A percentile compares a stretch with the other conserved stretches of the same genome.
Conservation (phyloP, 2,329 filamentous ascomycete species). For the Sporothrix protearum region DNA sequence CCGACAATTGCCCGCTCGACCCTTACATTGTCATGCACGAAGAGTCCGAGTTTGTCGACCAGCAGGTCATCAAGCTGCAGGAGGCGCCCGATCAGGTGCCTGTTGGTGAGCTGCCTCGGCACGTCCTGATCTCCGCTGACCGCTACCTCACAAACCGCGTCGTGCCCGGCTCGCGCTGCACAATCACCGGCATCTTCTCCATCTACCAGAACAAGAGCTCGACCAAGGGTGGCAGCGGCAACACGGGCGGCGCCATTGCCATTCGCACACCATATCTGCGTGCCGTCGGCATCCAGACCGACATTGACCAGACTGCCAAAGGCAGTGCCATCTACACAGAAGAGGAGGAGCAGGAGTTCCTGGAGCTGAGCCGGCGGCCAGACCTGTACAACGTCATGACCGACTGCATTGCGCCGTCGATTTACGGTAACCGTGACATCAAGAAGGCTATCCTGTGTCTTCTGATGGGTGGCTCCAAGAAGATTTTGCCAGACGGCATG, state of each 20-base stretch:
- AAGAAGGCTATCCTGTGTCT: constrained; percentile 96
- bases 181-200: constrained; percentile 94
- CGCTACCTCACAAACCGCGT: constrained; percentile 93
- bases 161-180: constrained; percentile 90
- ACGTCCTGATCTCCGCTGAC: constrained; percentile 95
- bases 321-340: constrained; percentile 82
- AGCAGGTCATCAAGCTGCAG: constrained; percentile 96
- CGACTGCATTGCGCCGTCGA: constrained; percentile 91
- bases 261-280: constrained; percentile 94
- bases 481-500: constrained; percentile 97
- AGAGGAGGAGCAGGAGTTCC: constrained; percentile 94
- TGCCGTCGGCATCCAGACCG: constrained; percentile 86
- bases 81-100: constrained; percentile 97
- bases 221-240: constrained; percentile 57
- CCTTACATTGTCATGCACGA: constrained; percentile 96
- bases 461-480: constrained; percentile 91
- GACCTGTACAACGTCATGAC: constrained; percentile 92
- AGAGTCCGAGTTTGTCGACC: constrained; percentile 90
- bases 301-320: constrained; percentile 84
- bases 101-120: constrained; percentile 89
- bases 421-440: constrained; percentile 93
- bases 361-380: constrained; percentile 81
- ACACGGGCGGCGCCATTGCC: constrained; percentile 75
- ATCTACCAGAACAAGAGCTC: constrained; percentile 92
- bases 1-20: constrained; percentile 82